A percentile compares a stretch with the other conserved stretches of the same genome.
Evolutionary conservation across 345 rosid species (phyloP).

Genomic region (Camelina laxa): DNA sequence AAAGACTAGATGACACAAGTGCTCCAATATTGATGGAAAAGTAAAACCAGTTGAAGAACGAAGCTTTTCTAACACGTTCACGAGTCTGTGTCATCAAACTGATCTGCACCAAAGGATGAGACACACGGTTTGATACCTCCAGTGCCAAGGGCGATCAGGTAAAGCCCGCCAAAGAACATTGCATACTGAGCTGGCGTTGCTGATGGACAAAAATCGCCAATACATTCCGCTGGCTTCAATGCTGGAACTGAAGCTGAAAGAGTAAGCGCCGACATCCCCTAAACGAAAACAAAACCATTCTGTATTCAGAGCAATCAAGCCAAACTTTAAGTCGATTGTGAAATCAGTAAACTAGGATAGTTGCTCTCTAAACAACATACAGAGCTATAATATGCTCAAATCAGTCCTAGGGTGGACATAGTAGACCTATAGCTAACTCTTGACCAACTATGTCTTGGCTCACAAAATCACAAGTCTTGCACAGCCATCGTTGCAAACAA

Average conservation of each 20-base stretch:
- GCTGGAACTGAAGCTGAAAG: conserved; percentile 85
- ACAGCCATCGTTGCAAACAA: background rate
- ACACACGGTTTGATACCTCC: conserved; percentile 98
- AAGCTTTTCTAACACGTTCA: conserved; percentile 83
- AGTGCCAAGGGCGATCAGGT: conserved; percentile 88
- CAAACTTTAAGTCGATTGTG: conserved; percentile 4
- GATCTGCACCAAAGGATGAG: conserved; percentile 94
- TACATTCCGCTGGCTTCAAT: conserved; percentile 70
- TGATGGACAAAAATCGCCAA: conserved; percentile 63
- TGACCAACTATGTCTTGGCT: background rate
- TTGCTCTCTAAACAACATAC: background rate
- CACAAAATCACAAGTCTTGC: background rate
- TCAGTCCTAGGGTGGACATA: background rate
- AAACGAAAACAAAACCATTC: background rate
- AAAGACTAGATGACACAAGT: conserved; percentile 75
- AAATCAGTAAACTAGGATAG: too few relatives aligned
- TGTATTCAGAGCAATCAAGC: background rate
- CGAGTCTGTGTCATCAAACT: conserved; percentile 89
- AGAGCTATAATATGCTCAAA: background rate
- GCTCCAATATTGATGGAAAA: conserved; percentile 95
- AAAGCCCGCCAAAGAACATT: conserved; percentile 84
- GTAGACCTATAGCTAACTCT: background rate
- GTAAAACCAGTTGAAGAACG: conserved; percentile 95
- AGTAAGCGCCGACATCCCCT: conserved; percentile 90
- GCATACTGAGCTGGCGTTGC: conserved; percentile 72